Evolutionary conservation across 176 grass and related monocot genomes (phyloP), one percentile per base, ranked within the genome.

Genomic region (Carex scoparia): DNA sequence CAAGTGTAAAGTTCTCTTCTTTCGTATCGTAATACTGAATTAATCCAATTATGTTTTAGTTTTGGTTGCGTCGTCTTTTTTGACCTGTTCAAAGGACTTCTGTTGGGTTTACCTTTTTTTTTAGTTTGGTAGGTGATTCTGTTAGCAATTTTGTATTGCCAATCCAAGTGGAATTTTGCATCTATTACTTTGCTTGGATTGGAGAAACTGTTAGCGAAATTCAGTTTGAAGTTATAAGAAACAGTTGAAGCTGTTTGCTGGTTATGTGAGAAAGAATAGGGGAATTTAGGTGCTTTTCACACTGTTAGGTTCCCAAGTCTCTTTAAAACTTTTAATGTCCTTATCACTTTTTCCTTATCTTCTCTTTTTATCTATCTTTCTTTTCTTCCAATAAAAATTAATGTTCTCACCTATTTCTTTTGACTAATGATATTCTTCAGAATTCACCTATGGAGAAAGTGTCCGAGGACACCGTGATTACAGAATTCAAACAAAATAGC

Each of bases 401-500:
- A 61, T 46, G 16, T 58, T 69, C 18, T 65, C 67, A 72, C 48
- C 5, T 82, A 64, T 71, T 23, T 58, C 64, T 35, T 27, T 27
- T 33, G 4, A 65, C 66, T 44, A 64, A 75, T 72, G 27, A 56
- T 38, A 65, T n/a, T 85, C 28, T 44, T 81, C 15, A 61, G 81
- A 31, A 65, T 69, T 87, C 30, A 83, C 91, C 95, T 93, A 99
- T 92, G 96, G 93, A 99, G 65, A 90, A 78, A 65, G 89, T 93
- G 31, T 92, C 84, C 37, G 96, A 95, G 72, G 91, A 92, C 87
- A 89, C 93, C 0, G 91, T 84, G 37, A 62, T 86, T 40, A 86
- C 86, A 37, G 93, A 94, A 31, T 84, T 90, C 86, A 93, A 76
- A 67, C 89, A 93, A 76, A 31, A 81, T 51, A 87, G 61, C 65